Evolutionary conservation across 352 stramenopile genomes (phyloP), one percentile per base, ranked within the genome.

Genomic region (Pseudoperonospora humuli): DNA sequence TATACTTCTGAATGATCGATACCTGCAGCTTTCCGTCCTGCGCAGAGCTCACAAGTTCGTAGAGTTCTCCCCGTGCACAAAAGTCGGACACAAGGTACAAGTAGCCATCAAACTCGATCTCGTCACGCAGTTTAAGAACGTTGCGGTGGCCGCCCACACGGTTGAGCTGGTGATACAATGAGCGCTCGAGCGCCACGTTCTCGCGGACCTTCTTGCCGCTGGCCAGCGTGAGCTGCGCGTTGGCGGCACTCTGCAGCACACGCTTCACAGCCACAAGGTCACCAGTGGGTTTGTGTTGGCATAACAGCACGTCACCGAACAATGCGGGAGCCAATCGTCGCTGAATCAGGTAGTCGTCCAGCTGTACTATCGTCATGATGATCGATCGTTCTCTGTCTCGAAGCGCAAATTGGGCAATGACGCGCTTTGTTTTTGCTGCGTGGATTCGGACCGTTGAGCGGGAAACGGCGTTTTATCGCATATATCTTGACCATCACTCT

Each of bases 321-420:
- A 92, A 74, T 32, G 79, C 75, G 3, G 77, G 71, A 29, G 75
- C 73, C 0, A 92, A 62, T 0, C 71, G 70, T 47, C 73, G 68
- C 58, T 88, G 70, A 54, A 92, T 89, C 54, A 83, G 69, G 52
- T 92, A 92, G 48, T 84, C 59, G 54, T 92, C 75, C 50, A 92
- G 56, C 57, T 84, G 69, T 31, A 59, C 58, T 23, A 68, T 67
- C 55, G 65, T 66, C n/a, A 36, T 43, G 14, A 13, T 27, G 18
- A 20, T 38, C 4, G 24, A 19, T 17, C 29, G 9, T 38, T n/a
- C 0, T 41, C 13, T n/a, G 6, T 18, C 19, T 11, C 13, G 1
- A 2, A 11, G n/a, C 4, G 35, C 20, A 41, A 41, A 29, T 41
- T 41, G 4, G 13, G 35, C 8, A 41, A 31, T 41, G 35, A 29